These are phyloP conservation scores for Agaricus subrufescens DNA, from an alignment of 768 basidiomycete species.

Conservation along the genomic window DNA sequence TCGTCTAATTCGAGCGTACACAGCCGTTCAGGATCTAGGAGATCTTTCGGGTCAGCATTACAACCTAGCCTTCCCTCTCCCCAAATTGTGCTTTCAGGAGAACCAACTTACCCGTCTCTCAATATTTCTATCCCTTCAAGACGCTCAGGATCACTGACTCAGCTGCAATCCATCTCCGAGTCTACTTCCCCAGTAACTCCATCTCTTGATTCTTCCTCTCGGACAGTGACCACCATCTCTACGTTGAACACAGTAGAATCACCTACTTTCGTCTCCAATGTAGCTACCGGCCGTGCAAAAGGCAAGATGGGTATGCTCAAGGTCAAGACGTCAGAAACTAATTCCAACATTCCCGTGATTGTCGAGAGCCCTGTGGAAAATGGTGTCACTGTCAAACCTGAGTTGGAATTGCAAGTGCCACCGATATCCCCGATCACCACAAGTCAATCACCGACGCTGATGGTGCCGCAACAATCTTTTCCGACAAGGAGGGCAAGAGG, in stretches of 20 bases:
- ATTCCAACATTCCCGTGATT: constrained; percentile 23
- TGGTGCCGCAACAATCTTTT: background rate
- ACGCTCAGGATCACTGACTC: constrained; percentile 13
- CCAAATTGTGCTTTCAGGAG: background rate
- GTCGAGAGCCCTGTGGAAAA: constrained; percentile 35
- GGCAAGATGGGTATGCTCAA: constrained; percentile 16
- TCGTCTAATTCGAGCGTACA: background rate
- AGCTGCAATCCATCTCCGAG: constrained; percentile 11
- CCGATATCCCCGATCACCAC: background rate
- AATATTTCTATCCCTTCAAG: constrained; percentile 11
- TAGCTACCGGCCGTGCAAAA: constrained; percentile 4
- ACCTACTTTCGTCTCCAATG: background rate
- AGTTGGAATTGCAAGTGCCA: background rate
- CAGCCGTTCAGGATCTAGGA: constrained; percentile 1
- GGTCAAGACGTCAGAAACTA: constrained; percentile 16
- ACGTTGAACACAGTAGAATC: constrained; percentile 17
- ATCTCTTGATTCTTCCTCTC: constrained; percentile 24
- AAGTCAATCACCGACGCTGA: background rate
- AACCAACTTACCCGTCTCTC: constrained; percentile 7
- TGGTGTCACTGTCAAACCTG: constrained; percentile 11
- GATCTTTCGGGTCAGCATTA: constrained; percentile 8
- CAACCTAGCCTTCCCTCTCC: constrained; percentile 14
- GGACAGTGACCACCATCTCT: constrained; percentile 19
- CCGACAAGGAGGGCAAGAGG: constrained; percentile 10
- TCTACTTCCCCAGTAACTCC: constrained; percentile 23